Evolutionary conservation across 805 yeast genomes (phyloP).

Genomic region (Wickerhamiella siamensis): DNA sequence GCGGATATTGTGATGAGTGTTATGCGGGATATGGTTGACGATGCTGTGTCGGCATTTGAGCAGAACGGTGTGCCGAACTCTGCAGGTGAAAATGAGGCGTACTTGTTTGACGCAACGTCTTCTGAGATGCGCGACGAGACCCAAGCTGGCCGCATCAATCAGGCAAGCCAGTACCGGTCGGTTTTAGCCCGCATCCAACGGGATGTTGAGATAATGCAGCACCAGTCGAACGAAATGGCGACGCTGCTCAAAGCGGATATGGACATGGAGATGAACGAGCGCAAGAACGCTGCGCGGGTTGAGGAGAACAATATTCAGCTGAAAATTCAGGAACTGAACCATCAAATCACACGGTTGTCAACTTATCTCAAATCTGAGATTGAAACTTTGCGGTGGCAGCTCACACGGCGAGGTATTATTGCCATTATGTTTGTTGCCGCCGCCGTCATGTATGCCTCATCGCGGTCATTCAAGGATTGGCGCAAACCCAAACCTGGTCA

Average conservation of each 20-base stretch:
- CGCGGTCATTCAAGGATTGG: background rate
- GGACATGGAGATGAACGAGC: conserved; percentile 73
- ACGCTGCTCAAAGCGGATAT: conserved; percentile 57
- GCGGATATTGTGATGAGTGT: conserved; percentile 42
- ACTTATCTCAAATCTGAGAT: conserved; percentile 75
- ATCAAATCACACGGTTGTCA: conserved; percentile 65
- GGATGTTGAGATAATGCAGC: conserved; percentile 56
- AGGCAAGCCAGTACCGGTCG: conserved; percentile 50
- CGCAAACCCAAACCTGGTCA: background rate
- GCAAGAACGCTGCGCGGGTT: conserved; percentile 68
- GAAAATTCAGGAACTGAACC: conserved; percentile 66
- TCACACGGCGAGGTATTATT: conserved; percentile 74
- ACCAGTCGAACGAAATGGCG: conserved; percentile 53
- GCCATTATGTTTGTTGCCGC: conserved; percentile 57
- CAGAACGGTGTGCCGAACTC: conserved; percentile 30
- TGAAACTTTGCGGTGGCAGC: conserved; percentile 84
- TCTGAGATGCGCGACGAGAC: conserved; percentile 74
- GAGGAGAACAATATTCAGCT: conserved; percentile 54
- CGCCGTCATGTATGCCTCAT: conserved; percentile 30
- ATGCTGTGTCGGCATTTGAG: conserved; percentile 23
- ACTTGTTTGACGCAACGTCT: conserved; percentile 82
- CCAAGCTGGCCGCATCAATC: conserved; percentile 53
- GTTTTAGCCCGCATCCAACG: conserved; percentile 58
- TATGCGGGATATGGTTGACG: conserved; percentile 26
- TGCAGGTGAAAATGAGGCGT: conserved; percentile 77